Base-by-base conservation (phyloP, 805 yeast species). In the Crinitomyces ghanaensis region DNA sequence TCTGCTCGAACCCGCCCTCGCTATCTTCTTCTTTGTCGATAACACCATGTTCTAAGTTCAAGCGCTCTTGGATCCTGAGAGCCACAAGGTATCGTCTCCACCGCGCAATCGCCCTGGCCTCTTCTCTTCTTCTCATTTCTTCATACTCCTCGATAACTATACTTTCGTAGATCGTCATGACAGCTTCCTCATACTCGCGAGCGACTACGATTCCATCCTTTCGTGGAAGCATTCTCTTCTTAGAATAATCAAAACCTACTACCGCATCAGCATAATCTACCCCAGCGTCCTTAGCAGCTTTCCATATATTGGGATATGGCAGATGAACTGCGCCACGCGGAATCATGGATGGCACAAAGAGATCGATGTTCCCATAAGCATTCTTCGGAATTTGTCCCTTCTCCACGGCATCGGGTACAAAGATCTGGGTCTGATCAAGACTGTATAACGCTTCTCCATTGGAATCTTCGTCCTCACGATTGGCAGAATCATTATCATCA, bases 221-320 rank as follows among this genome's bases (percentile, higher is more conserved):
- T 34, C 63, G 61, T 0, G 93, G 88, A 7, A 72, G 74, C 0
- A 79, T 74, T 22, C 49, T 47, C 19, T 63, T 53, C 27, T 63
- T 51, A n/a, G 35, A 30, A 56, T 81, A 91, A 36, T 83, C 91
- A 57, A 91, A 88, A 0, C 86, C 83, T 2, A 77, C 76, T 2
- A 85, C 86, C 0, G 96, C 97, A 30, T 73, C 76, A 0, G 94
- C 96, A 59, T 66, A 84, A 43, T 83, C 94, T 5, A 88, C 65
- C 0, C 69, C 72, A 7, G 86, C 46, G 1, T 74, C 49, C 37
- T 68, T 68, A 0, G 93, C 93, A 0, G 97, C 95, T 30, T 63
- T 64, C 24, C 69, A 72, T 0, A 80, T 72, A 36, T 66, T 54
- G 24, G 47, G 41, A 19, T 39, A 69, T 65, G 44, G 70, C 4